These are phyloP conservation scores for Gentiana macrophylla DNA, from an alignment of 257 asterid genomes.

Conservation along the genomic window DNA sequence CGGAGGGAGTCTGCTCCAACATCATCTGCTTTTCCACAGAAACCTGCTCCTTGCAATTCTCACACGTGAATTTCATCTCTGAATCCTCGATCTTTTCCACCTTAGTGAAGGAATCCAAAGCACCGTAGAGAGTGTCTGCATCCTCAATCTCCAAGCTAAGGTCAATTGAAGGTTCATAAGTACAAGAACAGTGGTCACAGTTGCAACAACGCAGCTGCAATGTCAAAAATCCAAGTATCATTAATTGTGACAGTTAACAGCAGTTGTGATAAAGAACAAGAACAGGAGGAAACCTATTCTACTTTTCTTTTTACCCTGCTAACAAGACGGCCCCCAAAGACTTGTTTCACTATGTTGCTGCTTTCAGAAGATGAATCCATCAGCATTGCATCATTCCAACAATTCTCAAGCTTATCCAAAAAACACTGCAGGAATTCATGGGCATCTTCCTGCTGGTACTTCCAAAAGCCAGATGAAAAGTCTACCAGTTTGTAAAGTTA, in stretches of 20 bases:
- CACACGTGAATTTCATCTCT: constrained; percentile 76
- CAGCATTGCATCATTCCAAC: constrained; percentile 13
- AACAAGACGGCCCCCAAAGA: constrained; percentile 73
- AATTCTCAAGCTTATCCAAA: constrained; percentile 61
- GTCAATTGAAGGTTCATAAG: constrained; percentile 75
- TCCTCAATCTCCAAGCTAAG: constrained; percentile 87
- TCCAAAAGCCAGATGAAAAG: constrained; percentile 48
- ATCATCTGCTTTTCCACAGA: constrained; percentile 67
- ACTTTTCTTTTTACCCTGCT: constrained; percentile 42
- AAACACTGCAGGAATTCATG: constrained; percentile 85
- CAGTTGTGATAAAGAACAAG: not conserved
- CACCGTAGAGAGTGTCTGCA: constrained; percentile 38
- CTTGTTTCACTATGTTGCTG: constrained; percentile 49
- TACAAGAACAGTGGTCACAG: constrained; percentile 74
- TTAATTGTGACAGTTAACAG: not conserved
- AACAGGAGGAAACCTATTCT: not conserved
- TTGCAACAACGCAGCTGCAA: constrained; percentile 83
- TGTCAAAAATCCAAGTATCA: constrained; percentile 9
- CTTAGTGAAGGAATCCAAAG: constrained; percentile 83
- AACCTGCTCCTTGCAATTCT: constrained; percentile 68
- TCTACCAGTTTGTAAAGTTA: constrained; percentile 44
- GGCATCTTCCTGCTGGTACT: constrained; percentile 83
- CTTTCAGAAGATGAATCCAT: constrained; percentile 11
- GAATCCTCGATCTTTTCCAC: constrained; percentile 75
- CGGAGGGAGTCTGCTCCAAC: constrained; percentile 59